Conservation (phyloP, 148 eudicot genomes). For the Rhododendron ferrugineum region DNA sequence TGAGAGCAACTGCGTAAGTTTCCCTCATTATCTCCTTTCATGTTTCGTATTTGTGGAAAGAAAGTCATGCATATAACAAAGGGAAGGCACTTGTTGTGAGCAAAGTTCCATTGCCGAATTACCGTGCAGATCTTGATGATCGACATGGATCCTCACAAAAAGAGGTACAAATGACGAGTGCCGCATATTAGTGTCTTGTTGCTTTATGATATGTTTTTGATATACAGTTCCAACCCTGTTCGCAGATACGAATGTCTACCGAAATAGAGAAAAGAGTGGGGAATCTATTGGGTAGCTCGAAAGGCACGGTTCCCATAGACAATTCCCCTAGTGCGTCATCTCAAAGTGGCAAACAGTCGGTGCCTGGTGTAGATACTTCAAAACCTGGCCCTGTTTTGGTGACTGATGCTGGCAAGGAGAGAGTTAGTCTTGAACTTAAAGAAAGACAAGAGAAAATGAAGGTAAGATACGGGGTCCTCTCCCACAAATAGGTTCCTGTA, state of each 20-base stretch:
- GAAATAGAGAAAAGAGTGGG: slow-evolving; percentile 80
- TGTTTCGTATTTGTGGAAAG: slow-evolving; percentile 53
- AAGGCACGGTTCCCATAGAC: slow-evolving; percentile 22
- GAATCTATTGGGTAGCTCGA: slow-evolving; percentile 58
- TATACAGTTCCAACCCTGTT: slow-evolving; percentile 8
- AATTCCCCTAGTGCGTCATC: slow-evolving; percentile 39
- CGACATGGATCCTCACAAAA: slow-evolving; percentile 85
- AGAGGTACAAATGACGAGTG: slow-evolving; percentile 49
- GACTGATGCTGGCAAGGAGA: slow-evolving; percentile 47
- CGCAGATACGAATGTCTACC: slow-evolving; percentile 77
- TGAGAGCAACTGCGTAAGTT: not conserved
- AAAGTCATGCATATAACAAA: slow-evolving; percentile 90
- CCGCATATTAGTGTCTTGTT: not conserved
- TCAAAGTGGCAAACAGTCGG: slow-evolving; percentile 30
- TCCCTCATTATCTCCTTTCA: slow-evolving; percentile 10
- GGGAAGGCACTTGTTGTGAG: slow-evolving; percentile 92
- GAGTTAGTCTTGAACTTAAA: slow-evolving; percentile 58
- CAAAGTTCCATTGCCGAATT: slow-evolving; percentile 85
- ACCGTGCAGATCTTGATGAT: slow-evolving; percentile 94
- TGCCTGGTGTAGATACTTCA: slow-evolving; percentile 15
- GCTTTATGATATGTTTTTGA: not conserved
- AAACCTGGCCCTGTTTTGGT: slow-evolving; percentile 21
- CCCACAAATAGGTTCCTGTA: not conserved
- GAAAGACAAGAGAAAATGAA: slow-evolving; percentile 67
- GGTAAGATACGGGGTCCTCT: slow-evolving; percentile 27